Conservation (phyloP, 129 eudicot genomes). For the Pittosporum tobira region DNA sequence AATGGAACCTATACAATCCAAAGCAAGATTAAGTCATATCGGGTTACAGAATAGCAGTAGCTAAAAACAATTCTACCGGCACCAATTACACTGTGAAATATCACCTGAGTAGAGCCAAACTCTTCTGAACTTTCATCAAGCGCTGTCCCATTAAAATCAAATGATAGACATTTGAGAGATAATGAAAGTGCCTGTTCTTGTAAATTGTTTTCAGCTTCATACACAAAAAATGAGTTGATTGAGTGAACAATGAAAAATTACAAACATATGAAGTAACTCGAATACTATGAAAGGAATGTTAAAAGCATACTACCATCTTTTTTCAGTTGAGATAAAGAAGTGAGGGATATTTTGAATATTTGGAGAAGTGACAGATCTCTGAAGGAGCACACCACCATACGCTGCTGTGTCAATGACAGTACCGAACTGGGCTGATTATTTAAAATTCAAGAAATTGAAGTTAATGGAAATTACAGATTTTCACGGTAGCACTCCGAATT, state of each 20-base stretch:
- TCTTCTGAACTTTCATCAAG: slow-evolving; percentile 67
- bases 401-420: slow-evolving; percentile 40
- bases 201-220: slow-evolving; percentile 32
- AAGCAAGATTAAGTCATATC: no score
- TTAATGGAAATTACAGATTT: background rate
- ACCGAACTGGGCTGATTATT: slow-evolving; percentile 42
- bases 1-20: slow-evolving; percentile 42
- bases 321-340: slow-evolving; percentile 45
- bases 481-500: no score
- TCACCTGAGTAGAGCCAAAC: slow-evolving; percentile 58
- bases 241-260: background rate
- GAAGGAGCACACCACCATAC: slow-evolving; percentile 44
- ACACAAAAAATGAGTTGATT: background rate
- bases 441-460: background rate
- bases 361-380: slow-evolving; percentile 49
- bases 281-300: background rate
- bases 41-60: background rate
- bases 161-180: slow-evolving; percentile 45
- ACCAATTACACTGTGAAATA: background rate
- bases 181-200: slow-evolving; percentile 56
- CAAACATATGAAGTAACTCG: background rate
- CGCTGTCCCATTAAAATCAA: slow-evolving; percentile 54
- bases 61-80: background rate
- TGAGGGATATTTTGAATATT: slow-evolving; percentile 47
- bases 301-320: slow-evolving; percentile 36